Evolutionary conservation across 139 green algal genomes (phyloP), one percentile per base, ranked within the genome.

Genomic region (Tetradesmus lagerheimii): DNA sequence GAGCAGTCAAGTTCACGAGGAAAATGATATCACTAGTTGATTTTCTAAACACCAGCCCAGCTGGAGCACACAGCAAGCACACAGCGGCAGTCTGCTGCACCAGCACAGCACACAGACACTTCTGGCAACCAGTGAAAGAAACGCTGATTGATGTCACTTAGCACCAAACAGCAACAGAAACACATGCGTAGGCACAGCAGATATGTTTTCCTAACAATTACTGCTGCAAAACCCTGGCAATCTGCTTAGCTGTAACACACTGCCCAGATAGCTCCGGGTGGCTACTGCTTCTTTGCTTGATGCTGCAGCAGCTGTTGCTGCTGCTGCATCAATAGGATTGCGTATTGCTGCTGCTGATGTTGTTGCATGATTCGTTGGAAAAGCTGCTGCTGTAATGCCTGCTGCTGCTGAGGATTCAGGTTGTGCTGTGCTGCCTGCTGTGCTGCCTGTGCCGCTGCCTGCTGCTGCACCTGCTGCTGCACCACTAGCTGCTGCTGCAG

Each of bases 381-480:
- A 4, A 79, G 71, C n/a, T 79, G 71, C 35, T 78, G 82, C 82
- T 78, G 82, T 35, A 78, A 37, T 57, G 79, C 37, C 57, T 79
- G 82, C 57, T 78, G 82, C 35, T 77, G 57, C 34, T 31, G 5
- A 16, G 25, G 57, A 14, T 25, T 35, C 57, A 53, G 35, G 38
- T 53, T 31, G 23, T 53, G 25, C 20, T 38, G 14, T 31, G 80
- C 80, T 35, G 62, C 20, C 11, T 34, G 34, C 78, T 62, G 14
- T 31, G 80, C 80, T 35, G 62, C 20, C 11, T 34, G 34, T 41
- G 37, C 23, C 38, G 38, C 38, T 50, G 62, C 34, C 53, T 78
- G 81, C 34, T 77, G 50, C 53, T 76, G 47, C 80, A 31, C 16
- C 31, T 38, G 67, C n/a, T 78, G 67, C 31, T n/a, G n/a, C 67